These are phyloP conservation scores for Bacidia gigantensis DNA, from an alignment of 495 filamentous ascomycete species.

Conservation along the genomic window DNA sequence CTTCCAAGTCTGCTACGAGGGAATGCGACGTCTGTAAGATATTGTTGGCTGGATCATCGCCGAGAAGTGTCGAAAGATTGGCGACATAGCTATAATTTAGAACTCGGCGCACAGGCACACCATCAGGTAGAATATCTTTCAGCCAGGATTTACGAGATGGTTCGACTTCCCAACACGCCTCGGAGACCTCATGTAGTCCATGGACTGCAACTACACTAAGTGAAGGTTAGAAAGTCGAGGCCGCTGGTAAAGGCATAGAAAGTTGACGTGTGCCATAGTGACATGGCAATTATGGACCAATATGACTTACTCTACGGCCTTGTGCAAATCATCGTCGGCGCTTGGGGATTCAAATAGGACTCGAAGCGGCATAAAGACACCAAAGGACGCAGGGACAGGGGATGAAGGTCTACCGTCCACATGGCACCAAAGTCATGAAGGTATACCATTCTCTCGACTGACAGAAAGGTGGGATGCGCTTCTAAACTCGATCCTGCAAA, in stretches of 20 bases:
- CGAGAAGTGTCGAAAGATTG: constrained; percentile 8
- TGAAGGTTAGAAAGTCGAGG: background rate
- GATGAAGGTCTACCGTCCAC: background rate
- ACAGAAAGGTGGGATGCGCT: background rate
- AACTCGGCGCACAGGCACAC: constrained; percentile 6
- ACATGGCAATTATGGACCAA: background rate
- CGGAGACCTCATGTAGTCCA: constrained; percentile 23
- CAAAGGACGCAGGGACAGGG: too few relatives aligned
- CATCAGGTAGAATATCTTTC: constrained; percentile 9
- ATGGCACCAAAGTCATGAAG: background rate
- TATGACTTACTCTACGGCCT: background rate
- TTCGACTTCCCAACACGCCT: constrained; percentile 18
- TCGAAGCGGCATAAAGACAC: background rate
- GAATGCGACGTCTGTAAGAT: constrained; percentile 16
- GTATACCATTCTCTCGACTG: background rate
- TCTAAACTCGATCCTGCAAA: background rate
- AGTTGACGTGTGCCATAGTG: too few relatives aligned
- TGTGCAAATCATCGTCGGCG: background rate
- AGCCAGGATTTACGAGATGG: constrained; percentile 11
- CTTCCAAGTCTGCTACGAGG: constrained; percentile 21
- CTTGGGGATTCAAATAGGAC: background rate
- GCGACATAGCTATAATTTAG: constrained; percentile 9
- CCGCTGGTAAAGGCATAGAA: too few relatives aligned
- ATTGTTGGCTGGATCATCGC: constrained; percentile 12
- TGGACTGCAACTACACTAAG: constrained; percentile 28